Evolutionary conservation across 164 flowering plant species (phyloP).

Genomic region (Malania oleifera): DNA sequence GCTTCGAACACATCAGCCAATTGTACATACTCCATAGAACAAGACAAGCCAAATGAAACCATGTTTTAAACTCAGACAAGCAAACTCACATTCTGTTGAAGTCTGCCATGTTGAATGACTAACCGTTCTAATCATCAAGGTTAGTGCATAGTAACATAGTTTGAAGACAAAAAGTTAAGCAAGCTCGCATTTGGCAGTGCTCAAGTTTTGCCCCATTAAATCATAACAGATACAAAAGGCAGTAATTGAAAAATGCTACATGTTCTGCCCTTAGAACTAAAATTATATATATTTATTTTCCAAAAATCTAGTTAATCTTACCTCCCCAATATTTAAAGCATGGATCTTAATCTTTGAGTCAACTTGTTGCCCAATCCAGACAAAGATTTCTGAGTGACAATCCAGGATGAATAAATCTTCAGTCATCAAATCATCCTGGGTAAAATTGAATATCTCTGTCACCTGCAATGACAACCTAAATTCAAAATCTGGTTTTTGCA

Average conservation of each 20-base stretch:
- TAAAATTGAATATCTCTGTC: constrained; percentile 75
- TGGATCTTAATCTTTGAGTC: constrained; percentile 58
- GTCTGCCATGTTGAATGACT: too few species aligned
- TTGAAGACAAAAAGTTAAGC: too few species aligned
- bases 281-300: neutral
- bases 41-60: neutral
- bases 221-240: neutral
- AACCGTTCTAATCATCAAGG: too few species aligned
- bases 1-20: too few species aligned
- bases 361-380: constrained; percentile 94
- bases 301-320: constrained; percentile 23
- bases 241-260: neutral
- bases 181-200: neutral
- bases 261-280: too few species aligned
- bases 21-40: neutral
- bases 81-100: neutral
- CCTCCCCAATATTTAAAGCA: constrained; percentile 86
- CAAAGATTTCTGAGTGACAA: constrained; percentile 81
- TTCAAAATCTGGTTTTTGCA: neutral
- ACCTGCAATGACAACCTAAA: constrained; percentile 45
- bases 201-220: neutral
- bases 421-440: constrained; percentile 97
- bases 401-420: constrained; percentile 92
- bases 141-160: too few species aligned
- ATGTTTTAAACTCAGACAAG: neutral